Base-by-base conservation (phyloP, 1,284 basidiomycete species). In the Melampsora allii-populina region DNA sequence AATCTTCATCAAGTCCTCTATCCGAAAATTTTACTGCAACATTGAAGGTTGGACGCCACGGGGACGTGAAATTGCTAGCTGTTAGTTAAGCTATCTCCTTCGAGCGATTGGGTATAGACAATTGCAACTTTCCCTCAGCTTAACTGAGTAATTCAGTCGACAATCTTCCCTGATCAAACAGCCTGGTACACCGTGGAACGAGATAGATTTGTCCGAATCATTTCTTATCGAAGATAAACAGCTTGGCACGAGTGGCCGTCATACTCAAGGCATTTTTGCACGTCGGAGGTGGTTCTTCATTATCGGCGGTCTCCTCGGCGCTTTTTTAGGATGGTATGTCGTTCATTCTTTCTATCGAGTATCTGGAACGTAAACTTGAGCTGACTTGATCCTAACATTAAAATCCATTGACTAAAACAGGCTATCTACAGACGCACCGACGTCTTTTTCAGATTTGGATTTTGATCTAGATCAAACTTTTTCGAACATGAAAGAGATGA, bases 391-490 rank as follows among this genome's bases (percentile, higher is more conserved):
- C 2, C 12, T 45, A 10, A 29, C 10, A 58, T 50, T 14, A 0
- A 6, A 19, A 42, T 45, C 27, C 24, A 1, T 24, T 17, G 29
- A 19, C 24, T 21, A n/a, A 3, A 48, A 63, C 29, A 72, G 68
- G 68, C 46, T 72, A 17, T 72, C 65, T 5, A 64, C 68, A 10
- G 68, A 72, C 27, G 61, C 60, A 31, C 36, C 68, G 19, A 45
- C 68, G 21, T 63, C 50, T 53, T 65, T 72, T 45, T 61, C 68
- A 58, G 68, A 72, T 2, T 33, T 60, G 10, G 63, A 60, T 1
- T 72, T 72, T 48, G 68, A 72, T 72, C 64, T 72, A 46, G 68
- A 72, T 65, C 68, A 72, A 53, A 72, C 60, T 1, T 63, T 72
- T 17, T 33, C 68, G 24, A 72, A 72, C 50, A 50, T 72, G 21